A percentile compares a stretch with the other conserved stretches of the same genome.
Evolutionary conservation across 345 rosid species (phyloP).

Genomic region (Tarenaya hassleriana): DNA sequence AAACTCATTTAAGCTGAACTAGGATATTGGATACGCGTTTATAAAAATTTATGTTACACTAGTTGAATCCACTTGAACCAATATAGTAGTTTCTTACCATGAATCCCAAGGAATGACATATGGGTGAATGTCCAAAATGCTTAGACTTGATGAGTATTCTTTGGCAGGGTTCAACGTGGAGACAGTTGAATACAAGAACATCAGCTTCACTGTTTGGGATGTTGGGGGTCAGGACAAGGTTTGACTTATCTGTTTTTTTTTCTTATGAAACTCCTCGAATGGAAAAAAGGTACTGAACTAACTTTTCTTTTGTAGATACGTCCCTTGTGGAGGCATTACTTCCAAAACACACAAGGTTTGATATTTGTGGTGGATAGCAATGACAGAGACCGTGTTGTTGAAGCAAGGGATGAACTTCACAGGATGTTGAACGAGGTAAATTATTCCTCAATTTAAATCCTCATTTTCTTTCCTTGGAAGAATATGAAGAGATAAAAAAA

Average conservation of each 20-base stretch:
- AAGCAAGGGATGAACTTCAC: constrained; percentile 54
- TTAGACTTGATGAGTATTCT: not conserved
- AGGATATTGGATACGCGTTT: not conserved
- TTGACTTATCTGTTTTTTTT: not conserved
- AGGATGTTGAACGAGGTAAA: constrained; percentile 50
- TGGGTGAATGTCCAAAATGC: not conserved
- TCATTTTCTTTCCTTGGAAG: not conserved
- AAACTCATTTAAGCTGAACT: not conserved
- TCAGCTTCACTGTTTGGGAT: constrained; percentile 67
- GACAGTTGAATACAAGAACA: constrained; percentile 61
- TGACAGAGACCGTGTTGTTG: constrained; percentile 48
- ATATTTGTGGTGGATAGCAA: constrained; percentile 55
- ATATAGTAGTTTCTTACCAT: not conserved
- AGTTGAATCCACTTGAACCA: not conserved
- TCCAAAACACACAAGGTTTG: constrained; percentile 49
- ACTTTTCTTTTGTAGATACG: constrained; percentile 29
- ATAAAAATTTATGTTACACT: not conserved
- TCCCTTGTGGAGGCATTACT: constrained; percentile 53
- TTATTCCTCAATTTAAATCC: not conserved
- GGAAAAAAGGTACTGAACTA: too few relatives aligned
- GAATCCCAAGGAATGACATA: not conserved
- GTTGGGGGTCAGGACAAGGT: constrained; percentile 70
- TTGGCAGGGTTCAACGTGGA: constrained; percentile 48
- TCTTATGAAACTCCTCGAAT: too few relatives aligned
- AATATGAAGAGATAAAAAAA: too few relatives aligned